Conservation (phyloP, 352 stramenopile genomes). For the Globisporangium recalcitrans region DNA sequence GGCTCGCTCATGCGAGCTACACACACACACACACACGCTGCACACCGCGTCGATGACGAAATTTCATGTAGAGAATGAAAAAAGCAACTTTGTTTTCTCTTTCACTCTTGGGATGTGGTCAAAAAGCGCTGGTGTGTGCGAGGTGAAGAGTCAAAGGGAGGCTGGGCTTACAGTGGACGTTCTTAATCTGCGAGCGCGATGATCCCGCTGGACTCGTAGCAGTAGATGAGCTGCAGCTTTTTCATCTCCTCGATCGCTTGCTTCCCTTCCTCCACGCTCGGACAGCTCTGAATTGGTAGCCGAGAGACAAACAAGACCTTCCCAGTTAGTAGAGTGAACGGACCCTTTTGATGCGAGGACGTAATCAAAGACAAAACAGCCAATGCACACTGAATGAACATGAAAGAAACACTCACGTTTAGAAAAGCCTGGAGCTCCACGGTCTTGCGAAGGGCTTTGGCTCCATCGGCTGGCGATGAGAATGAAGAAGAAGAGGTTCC, state of each 20-base stretch:
- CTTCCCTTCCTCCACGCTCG: constrained; percentile 64
- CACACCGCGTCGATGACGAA: not conserved
- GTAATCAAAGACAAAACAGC: not conserved
- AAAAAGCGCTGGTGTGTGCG: not conserved
- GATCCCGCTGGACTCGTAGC: constrained; percentile 74
- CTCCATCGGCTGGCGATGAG: constrained; percentile 2
- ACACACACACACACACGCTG: no score
- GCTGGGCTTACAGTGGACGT: not conserved
- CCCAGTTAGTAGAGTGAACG: constrained; percentile 21
- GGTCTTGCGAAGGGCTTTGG: constrained; percentile 45
- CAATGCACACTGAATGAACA: constrained; percentile 7
- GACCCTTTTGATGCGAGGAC: not conserved
- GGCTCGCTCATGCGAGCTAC: not conserved
- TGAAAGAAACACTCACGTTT: constrained; percentile 30
- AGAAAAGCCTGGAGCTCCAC: constrained; percentile 60
- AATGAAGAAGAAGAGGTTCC: constrained; percentile 12
- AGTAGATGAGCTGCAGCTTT: constrained; percentile 78
- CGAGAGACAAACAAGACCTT: constrained; percentile 11
- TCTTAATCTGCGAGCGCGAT: constrained; percentile 58
- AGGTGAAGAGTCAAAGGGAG: not conserved
- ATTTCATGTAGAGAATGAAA: constrained; percentile 10
- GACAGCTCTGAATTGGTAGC: constrained; percentile 45
- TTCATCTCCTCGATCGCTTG: constrained; percentile 69
- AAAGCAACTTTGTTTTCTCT: constrained; percentile 5
- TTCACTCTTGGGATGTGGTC: not conserved